A percentile compares a stretch with the other conserved stretches of the same genome.
These are phyloP conservation scores for Cutaneotrichosporon cavernicola DNA, from an alignment of 1,284 basidiomycete species.

Conservation along the genomic window DNA sequence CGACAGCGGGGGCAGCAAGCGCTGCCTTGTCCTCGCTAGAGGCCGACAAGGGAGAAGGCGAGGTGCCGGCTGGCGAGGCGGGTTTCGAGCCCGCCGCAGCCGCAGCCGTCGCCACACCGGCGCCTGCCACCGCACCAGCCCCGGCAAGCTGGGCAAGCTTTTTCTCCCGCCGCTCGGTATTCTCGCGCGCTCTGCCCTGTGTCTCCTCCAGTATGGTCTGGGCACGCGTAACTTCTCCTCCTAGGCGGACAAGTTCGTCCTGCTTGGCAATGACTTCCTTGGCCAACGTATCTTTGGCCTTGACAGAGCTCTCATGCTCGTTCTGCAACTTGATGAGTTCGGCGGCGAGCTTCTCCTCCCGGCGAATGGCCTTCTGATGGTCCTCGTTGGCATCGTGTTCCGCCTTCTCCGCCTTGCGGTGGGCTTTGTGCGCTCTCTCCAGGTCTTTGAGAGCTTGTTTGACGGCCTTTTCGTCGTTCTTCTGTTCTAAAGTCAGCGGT, in stretches of 20 bases:
- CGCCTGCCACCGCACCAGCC: background rate
- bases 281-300: constrained; percentile 29
- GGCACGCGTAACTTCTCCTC: constrained; percentile 30
- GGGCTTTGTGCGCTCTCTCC: constrained; percentile 40
- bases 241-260: constrained; percentile 30
- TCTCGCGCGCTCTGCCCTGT: constrained; percentile 25
- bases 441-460: constrained; percentile 43
- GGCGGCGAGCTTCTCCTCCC: constrained; percentile 36
- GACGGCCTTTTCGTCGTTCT: constrained; percentile 34
- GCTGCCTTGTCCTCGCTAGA: too few species aligned
- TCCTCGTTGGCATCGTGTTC: constrained; percentile 37
- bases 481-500: constrained; percentile 18
- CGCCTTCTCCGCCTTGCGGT: constrained; percentile 39
- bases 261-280: constrained; percentile 30
- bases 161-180: constrained; percentile 4
- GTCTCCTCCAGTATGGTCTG: constrained; percentile 35
- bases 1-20: background rate
- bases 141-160: constrained; percentile 25
- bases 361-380: constrained; percentile 42
- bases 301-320: constrained; percentile 37
- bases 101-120: too few species aligned
- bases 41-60: too few species aligned
- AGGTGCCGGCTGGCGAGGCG: background rate
- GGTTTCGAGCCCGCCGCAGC: too few species aligned
- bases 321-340: constrained; percentile 39